Conservation (phyloP, 2,329 filamentous ascomycete genomes). For the Diaporthe aspalathi region DNA sequence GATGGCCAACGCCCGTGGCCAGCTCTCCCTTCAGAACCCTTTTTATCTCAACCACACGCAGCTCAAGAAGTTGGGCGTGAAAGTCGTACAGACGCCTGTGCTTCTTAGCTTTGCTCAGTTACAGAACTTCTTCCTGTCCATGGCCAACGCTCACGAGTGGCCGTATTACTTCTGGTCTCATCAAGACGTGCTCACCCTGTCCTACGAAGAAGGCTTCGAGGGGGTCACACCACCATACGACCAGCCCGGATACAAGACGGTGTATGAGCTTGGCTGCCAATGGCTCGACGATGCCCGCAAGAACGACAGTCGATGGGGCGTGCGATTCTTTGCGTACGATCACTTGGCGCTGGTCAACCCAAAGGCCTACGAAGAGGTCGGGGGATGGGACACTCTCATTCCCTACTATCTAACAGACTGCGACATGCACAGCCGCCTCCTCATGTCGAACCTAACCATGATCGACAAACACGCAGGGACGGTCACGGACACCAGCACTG, state of each 20-base stretch:
- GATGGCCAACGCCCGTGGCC: slow-evolving; percentile 60
- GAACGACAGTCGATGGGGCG: slow-evolving; percentile 57
- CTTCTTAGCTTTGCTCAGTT: slow-evolving; percentile 64
- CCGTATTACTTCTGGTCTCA: slow-evolving; percentile 65
- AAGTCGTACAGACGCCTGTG: slow-evolving; percentile 60
- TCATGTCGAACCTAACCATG: slow-evolving; percentile 58
- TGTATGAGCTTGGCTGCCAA: slow-evolving; percentile 55
- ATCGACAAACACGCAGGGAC: slow-evolving; percentile 53
- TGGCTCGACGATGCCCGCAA: slow-evolving; percentile 49
- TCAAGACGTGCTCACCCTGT: slow-evolving; percentile 61
- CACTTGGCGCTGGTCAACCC: slow-evolving; percentile 68
- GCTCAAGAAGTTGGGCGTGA: slow-evolving; percentile 59
- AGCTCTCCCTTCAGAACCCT: slow-evolving; percentile 64
- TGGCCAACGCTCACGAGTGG: slow-evolving; percentile 57
- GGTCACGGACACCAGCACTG: slow-evolving; percentile 58
- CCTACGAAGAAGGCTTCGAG: slow-evolving; percentile 55
- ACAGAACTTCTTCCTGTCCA: slow-evolving; percentile 64
- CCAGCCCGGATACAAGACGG: slow-evolving; percentile 53
- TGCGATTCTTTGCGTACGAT: slow-evolving; percentile 69
- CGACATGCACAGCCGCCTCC: slow-evolving; percentile 63
- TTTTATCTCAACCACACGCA: slow-evolving; percentile 66
- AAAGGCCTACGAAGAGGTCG: slow-evolving; percentile 60
- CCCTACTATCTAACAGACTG: slow-evolving; percentile 70
- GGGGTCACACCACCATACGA: slow-evolving; percentile 48
- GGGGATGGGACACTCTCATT: slow-evolving; percentile 69